Evolutionary conservation across 345 rosid genomes (phyloP).

Genomic region (Populus ilicifolia): DNA sequence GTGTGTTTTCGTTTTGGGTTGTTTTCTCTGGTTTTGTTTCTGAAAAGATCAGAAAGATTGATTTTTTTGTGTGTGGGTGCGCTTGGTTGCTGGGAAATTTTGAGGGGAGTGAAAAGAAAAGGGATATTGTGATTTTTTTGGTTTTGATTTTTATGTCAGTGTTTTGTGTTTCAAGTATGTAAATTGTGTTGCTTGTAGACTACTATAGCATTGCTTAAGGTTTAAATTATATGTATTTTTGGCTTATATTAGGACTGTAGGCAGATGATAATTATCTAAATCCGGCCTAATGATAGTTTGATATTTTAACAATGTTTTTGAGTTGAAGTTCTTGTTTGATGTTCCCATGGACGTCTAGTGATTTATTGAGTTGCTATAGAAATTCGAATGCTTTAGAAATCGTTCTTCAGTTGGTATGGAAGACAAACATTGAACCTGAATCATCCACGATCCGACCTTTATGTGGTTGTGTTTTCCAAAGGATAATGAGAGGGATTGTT

Average conservation of each 20-base stretch:
- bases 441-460: neutral
- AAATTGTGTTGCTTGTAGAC: too few species aligned
- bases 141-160: too few species aligned
- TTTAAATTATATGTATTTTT: too few species aligned
- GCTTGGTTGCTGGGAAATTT: neutral
- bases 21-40: neutral
- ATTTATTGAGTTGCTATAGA: neutral
- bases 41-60: neutral
- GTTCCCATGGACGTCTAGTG: neutral
- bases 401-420: too few species aligned
- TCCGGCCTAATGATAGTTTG: too few species aligned
- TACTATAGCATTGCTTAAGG: too few species aligned
- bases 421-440: too few species aligned
- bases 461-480: neutral
- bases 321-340: neutral
- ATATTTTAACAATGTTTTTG: neutral
- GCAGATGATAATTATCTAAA: too few species aligned
- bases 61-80: neutral
- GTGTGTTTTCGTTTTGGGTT: neutral
- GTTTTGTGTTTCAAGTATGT: too few species aligned
- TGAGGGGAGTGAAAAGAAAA: too few species aligned
- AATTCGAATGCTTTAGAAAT: neutral
- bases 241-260: too few species aligned
- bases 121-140: neutral
- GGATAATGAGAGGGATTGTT: neutral